phyloP scores from a whole-genome alignment of 257 asterid genomes.

The Lavandula angustifolia region DNA sequence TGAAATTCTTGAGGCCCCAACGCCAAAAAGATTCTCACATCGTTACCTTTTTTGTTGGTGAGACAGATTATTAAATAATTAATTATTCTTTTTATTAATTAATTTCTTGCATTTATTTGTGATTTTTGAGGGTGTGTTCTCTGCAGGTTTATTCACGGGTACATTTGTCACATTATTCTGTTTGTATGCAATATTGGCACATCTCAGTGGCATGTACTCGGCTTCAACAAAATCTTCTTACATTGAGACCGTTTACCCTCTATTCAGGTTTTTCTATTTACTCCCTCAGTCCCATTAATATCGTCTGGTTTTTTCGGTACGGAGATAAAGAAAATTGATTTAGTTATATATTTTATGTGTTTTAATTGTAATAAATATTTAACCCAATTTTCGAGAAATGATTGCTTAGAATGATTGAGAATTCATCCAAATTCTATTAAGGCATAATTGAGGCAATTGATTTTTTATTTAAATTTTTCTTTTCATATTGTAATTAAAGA shows the following conservation, averaged over 20 bases:
- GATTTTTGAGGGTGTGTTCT: neutral
- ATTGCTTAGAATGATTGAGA: no score
- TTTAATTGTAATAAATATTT: no score
- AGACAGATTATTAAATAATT: neutral
- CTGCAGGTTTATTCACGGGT: constrained; percentile 89
- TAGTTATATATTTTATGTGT: no score
- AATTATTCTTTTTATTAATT: neutral
- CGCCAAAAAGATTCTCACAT: constrained; percentile 81
- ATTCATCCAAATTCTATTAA: no score
- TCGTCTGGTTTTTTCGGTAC: no score
- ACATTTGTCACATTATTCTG: constrained; percentile 76
- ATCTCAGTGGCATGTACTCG: constrained; percentile 78
- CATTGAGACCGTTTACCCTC: constrained; percentile 81
- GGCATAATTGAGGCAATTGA: no score
- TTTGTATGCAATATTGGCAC: constrained; percentile 83
- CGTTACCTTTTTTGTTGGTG: constrained; percentile 93
- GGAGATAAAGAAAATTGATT: no score
- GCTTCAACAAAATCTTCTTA: constrained; percentile 52
- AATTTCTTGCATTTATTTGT: neutral
- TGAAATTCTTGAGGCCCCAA: constrained; percentile 90
- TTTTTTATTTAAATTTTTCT: no score
- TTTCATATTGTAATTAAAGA: no score
- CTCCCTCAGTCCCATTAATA: no score
- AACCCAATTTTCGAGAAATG: no score
- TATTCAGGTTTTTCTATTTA: constrained; percentile 65